Base-by-base conservation (phyloP, 2,329 filamentous ascomycete genomes). In the Beauveria pseudobassiana region DNA sequence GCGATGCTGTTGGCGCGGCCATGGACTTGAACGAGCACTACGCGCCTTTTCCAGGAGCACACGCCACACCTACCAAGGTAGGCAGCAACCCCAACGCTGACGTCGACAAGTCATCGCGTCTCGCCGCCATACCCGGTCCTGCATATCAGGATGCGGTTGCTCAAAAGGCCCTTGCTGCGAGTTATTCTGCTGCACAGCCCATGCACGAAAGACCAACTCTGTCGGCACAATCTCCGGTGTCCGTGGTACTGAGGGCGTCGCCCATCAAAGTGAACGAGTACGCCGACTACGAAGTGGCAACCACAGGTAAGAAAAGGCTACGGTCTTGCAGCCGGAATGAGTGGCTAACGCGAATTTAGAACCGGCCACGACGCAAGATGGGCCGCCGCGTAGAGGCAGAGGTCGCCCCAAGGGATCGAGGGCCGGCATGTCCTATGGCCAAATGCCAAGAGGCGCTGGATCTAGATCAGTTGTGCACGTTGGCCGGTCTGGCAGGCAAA, bases 381-480 rank as follows among this genome's bases (percentile, higher is more conserved):
- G 30, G 40, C 42, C 45, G 4, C 55, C 52, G 2, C 52, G 22
- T 18, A 63, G 54, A 55, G 52, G 30, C 18, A 60, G 72, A 43
- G 81, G 82, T 8, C 75, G 82, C 6, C 81, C 82, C 5, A 78
- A 79, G 58, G 80, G 80, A 26, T 82, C 69, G 69, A 71, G 63
- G 54, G 67, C 72, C 4, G 68, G 69, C 59, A 72, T 72, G 65
- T 70, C 72, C 7, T 71, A 69, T 54, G 65, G 69, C 5, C 58
- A 59, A 6, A 64, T 70, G 45, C 66, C 69, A 42, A 65, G 64
- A 20, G 63, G 46, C 10, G 2, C 50, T 3, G 10, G 26, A 46
- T 34, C 42, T 12, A 26, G 43, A 12, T n/a, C 58, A 26, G 45
- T 10, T 12, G 5, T 38, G 20, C 43, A 52, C 24, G 42, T 24